A percentile compares a stretch with the other conserved stretches of the same genome.
phyloP scores from a whole-genome alignment of 805 yeast species.

The Tetrapisispora namnaoensis region DNA sequence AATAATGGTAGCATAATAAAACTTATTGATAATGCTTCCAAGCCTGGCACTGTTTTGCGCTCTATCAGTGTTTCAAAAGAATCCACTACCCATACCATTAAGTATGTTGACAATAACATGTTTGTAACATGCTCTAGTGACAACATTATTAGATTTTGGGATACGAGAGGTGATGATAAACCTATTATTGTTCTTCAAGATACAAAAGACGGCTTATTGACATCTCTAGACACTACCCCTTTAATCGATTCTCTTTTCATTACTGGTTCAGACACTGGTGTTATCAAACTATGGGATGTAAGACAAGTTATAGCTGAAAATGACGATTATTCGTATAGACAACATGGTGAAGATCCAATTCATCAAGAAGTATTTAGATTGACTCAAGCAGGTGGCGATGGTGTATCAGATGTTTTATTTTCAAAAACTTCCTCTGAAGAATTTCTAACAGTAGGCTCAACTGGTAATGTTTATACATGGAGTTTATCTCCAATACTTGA shows the following conservation, averaged over 20 bases:
- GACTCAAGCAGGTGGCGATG: conserved; percentile 19
- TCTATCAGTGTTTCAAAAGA: conserved; percentile 13
- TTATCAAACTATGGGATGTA: conserved; percentile 26
- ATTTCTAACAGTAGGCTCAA: conserved; percentile 21
- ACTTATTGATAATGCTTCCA: conserved; percentile 17
- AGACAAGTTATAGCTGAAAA: conserved; percentile 15
- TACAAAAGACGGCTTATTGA: conserved; percentile 14
- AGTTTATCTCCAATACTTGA: conserved; percentile 8
- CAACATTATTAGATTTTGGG: conserved; percentile 22
- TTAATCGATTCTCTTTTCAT: conserved; percentile 19
- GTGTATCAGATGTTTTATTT: conserved; percentile 19
- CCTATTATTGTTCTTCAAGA: conserved; percentile 15
- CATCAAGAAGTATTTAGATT: conserved; percentile 13
- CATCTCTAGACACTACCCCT: conserved; percentile 17
- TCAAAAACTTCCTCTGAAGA: conserved; percentile 18
- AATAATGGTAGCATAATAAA: conserved; percentile 11
- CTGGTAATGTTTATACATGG: conserved; percentile 29
- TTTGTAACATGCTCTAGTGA: conserved; percentile 22
- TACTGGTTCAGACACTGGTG: conserved; percentile 25
- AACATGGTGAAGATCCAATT: conserved; percentile 7
- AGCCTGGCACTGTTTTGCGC: conserved; percentile 17
- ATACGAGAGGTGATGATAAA: conserved; percentile 12
- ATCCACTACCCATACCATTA: conserved; percentile 13
- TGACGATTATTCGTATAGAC: conserved; percentile 5
- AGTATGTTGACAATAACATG: conserved; percentile 16